Evolutionary conservation across 495 filamentous ascomycete species (phyloP), one percentile per base, ranked within the genome.

Genomic region (Aspergillus panamensis): DNA sequence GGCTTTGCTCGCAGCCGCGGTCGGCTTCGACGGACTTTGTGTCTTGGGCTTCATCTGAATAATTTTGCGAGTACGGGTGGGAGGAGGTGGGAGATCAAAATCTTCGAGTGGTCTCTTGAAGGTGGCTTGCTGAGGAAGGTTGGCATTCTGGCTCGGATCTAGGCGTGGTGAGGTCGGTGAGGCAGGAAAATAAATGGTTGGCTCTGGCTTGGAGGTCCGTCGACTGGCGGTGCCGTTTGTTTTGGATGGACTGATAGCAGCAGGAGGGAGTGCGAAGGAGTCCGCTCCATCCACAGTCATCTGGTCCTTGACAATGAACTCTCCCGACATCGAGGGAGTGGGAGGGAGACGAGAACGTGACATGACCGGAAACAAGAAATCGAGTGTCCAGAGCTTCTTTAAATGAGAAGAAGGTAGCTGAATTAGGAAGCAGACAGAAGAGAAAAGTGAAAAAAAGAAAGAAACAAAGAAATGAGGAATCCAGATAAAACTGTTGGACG

Each of bases 21-120:
- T 33, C 21, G 69, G 53, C 52, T 62, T 64, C 9, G 62, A 51
- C 31, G 76, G 48, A 20, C 68, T 68, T 35, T 73, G 67, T 0
- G 72, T 47, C 60, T 78, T 81, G 10, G 73, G 78, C 69, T 96
- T 95, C 94, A 98, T 96, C 73, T 97, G 94, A 49, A 97, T 97
- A 67, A 98, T 97, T 76, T 92, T 97, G 61, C 95, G 85, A 30
- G 91, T 89, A 48, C 94, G 80, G 12, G 92, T 95, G 0, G 94
- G 94, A 14, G 94, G 94, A 3, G 95, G 94, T 19, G 94, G 94
- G 4, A 98, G 81, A 16, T 87, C 82, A 65, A 96, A 92, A 25
- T 82, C 76, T 19, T 80, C 74, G 35, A 73, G 67, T 1, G 76
- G 69, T 8, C 75, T 66, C 67, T 83, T 79, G 53, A 76, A 69